A percentile compares a stretch with the other conserved stretches of the same genome.
Conservation (phyloP, 148 eudicot species). For the Heliamphora exappendiculata region DNA sequence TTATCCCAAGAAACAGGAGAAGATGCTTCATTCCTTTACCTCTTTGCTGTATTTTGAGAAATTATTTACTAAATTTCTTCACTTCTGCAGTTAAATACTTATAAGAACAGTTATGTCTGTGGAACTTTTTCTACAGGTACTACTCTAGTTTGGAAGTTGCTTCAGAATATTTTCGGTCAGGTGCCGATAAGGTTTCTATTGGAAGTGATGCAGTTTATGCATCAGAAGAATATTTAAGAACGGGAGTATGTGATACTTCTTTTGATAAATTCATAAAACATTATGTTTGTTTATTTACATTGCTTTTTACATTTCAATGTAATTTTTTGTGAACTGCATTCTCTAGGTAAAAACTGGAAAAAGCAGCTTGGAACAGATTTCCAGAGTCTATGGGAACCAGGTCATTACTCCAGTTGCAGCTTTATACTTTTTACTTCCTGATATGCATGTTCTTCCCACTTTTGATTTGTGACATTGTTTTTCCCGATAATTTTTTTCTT, state of each 20-base stretch:
- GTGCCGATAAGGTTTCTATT: conserved; percentile 92
- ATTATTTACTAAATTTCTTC: neutral
- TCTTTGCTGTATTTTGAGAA: neutral
- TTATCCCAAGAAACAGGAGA: too few relatives aligned
- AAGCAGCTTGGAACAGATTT: conserved; percentile 53
- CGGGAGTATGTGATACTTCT: conserved; percentile 50
- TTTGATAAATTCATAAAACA: neutral
- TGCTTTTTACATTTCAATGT: neutral
- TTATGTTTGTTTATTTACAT: neutral
- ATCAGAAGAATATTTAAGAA: conserved; percentile 75
- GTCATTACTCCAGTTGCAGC: conserved; percentile 22
- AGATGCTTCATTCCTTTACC: too few relatives aligned
- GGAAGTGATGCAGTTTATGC: conserved; percentile 99
- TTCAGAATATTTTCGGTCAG: conserved; percentile 96
- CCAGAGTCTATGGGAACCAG: conserved; percentile 95
- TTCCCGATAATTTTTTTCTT: neutral
- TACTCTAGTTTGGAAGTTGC: conserved; percentile 98
- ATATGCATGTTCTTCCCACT: neutral
- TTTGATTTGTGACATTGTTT: neutral
- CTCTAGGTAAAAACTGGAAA: conserved; percentile 76
- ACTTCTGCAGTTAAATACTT: neutral
- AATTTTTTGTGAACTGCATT: neutral
- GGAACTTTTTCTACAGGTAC: conserved; percentile 37
- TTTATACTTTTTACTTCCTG: neutral
- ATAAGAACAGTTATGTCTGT: neutral